A percentile compares a stretch with the other conserved stretches of the same genome.
Conservation (phyloP, 768 basidiomycete species). For the Russula ochroleuca region DNA sequence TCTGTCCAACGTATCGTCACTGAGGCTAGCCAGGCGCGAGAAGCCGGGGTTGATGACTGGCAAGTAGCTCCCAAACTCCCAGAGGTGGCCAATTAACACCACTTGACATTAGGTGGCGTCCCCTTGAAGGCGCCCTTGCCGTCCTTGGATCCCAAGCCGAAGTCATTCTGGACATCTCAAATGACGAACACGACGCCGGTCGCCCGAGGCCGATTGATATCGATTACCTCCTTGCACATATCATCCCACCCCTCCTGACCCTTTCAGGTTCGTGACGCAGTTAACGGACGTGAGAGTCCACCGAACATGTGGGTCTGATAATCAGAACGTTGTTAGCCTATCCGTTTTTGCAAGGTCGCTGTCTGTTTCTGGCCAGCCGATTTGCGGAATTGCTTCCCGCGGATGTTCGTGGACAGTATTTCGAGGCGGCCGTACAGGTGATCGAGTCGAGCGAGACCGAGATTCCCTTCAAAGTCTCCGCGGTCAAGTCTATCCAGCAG, state of each 20-base stretch:
- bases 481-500: slow-evolving; percentile 93
- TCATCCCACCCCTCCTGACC: slow-evolving; percentile 72
- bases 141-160: slow-evolving; percentile 78
- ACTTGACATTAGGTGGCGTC: slow-evolving; percentile 70
- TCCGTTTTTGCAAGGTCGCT: slow-evolving; percentile 92
- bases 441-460: slow-evolving; percentile 68
- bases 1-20: slow-evolving; percentile 52
- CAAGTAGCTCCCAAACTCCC: slow-evolving; percentile 32
- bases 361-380: slow-evolving; percentile 91
- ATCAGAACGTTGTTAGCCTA: slow-evolving; percentile 47
- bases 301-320: not conserved
- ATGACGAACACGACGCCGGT: slow-evolving; percentile 67
- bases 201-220: slow-evolving; percentile 70
- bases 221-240: slow-evolving; percentile 64
- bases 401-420: slow-evolving; percentile 75
- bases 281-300: not conserved
- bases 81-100: not conserved
- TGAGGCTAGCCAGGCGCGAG: slow-evolving; percentile 52
- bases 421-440: slow-evolving; percentile 81
- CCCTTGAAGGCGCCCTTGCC: slow-evolving; percentile 80
- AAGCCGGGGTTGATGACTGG: slow-evolving; percentile 61
- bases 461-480: slow-evolving; percentile 90
- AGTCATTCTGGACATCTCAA: slow-evolving; percentile 66
- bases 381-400: slow-evolving; percentile 70
- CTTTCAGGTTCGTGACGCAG: slow-evolving; percentile 55